These are phyloP conservation scores for Misopates orontium DNA, from an alignment of 257 asterid genomes.

Conservation along the genomic window DNA sequence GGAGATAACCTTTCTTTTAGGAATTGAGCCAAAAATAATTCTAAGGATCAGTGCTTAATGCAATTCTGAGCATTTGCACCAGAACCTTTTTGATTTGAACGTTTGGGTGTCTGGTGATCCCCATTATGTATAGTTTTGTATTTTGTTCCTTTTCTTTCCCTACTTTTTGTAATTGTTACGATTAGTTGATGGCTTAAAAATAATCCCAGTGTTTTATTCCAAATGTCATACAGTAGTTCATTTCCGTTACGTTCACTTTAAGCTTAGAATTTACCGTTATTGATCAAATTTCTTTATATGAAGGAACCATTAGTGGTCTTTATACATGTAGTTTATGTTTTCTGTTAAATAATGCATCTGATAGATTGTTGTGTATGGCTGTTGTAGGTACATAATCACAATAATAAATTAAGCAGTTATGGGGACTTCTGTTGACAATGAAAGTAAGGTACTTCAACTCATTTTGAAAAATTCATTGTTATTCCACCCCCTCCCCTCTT, in stretches of 20 bases:
- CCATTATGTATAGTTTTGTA: no score
- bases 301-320: no score
- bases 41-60: not conserved
- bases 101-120: no score
- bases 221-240: not conserved
- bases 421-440: slow-evolving; percentile 68
- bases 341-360: slow-evolving; percentile 11
- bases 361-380: slow-evolving; percentile 13
- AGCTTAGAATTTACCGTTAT: not conserved
- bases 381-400: slow-evolving; percentile 36
- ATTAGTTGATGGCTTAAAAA: not conserved
- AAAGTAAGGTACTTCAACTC: slow-evolving; percentile 45
- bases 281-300: no score
- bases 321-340: no score
- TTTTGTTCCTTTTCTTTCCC: no score
- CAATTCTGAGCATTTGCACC: not conserved
- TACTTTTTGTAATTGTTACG: no score
- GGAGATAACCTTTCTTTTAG: not conserved
- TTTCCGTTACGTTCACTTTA: not conserved
- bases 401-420: slow-evolving; percentile 29
- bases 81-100: no score
- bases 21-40: not conserved
- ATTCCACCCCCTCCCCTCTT: not conserved
- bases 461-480: slow-evolving; percentile 1
- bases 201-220: not conserved